phyloP scores from a whole-genome alignment of 164 flowering plant genomes.

The Liriodendron chinense region DNA sequence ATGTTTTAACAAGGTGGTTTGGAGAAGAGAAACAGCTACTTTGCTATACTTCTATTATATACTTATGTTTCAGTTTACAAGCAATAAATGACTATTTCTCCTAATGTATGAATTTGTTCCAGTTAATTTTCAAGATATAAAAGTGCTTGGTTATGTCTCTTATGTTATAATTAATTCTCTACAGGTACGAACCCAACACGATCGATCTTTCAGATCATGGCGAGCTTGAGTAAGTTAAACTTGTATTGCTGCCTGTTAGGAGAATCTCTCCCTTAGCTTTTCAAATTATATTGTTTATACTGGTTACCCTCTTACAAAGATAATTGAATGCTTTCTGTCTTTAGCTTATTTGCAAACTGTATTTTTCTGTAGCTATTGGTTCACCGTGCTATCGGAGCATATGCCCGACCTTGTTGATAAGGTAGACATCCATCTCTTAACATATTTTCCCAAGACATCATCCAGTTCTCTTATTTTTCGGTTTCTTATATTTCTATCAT shows the following conservation, averaged over 20 bases:
- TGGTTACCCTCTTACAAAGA: background rate
- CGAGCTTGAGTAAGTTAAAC: conserved; percentile 81
- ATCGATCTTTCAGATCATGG: conserved; percentile 82
- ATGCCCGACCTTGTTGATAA: conserved; percentile 94
- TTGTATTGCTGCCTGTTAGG: background rate
- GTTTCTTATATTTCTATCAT: no score
- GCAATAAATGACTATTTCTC: background rate
- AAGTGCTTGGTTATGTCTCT: conserved; percentile 2
- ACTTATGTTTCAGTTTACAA: background rate
- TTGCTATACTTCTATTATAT: background rate
- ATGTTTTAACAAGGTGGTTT: background rate
- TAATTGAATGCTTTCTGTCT: background rate
- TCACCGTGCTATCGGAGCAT: conserved; percentile 81
- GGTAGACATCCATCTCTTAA: conserved; percentile 39
- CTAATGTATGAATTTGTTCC: background rate
- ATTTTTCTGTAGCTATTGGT: conserved; percentile 77
- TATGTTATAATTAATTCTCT: conserved; percentile 7
- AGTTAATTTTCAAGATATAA: background rate
- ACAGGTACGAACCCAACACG: conserved; percentile 96
- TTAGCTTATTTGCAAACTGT: conserved; percentile 11
- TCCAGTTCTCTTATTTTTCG: no score
- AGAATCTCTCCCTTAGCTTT: background rate
- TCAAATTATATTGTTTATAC: background rate
- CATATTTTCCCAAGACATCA: no score
- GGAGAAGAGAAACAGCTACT: background rate